Base-by-base conservation (phyloP, 768 basidiomycete species). In the Amanita thiersii region DNA sequence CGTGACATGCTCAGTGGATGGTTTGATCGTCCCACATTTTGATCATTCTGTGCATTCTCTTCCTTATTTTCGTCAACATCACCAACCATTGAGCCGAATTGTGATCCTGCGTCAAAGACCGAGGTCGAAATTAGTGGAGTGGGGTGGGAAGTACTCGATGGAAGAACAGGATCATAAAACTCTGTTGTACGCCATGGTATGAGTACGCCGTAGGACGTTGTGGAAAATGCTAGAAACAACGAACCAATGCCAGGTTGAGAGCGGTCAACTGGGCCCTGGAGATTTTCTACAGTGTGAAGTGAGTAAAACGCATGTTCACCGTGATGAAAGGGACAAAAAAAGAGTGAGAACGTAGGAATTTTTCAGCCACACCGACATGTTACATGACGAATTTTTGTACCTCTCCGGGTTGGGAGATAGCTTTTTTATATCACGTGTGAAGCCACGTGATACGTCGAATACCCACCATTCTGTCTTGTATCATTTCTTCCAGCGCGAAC, bases 41-140 rank as follows among this genome's bases (percentile, higher is more conserved):
- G 51, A 56, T 58, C 55, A 45, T 54, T 46, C 37, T 48, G 50
- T 17, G 53, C 52, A 34, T 55, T 50, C 30, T 54, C 53, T 40
- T 54, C 36, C 48, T 53, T 56, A 11, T 47, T 50, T 45, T 49
- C 47, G 48, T 49, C 52, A 32, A 53, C 56, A 60, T 59, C 55
- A 49, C 47, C 53, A 47, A 33, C 43, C 54, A 54, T 50, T 45
- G 47, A 45, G 34, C 43, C 37, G 47, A 49, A 38, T 31, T 48
- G 19, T 49, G 35, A 35, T 26, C 37, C 47, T 48, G 40, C 37
- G 25, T 48, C 55, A 37, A 43, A 28, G 15, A 26, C 43, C 19
- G 39, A 19, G 28, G 18, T 15, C 43, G 37, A 47, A 42, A 39
- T 28, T 31, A 40, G 31, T 47, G 46, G 47, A 36, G 54, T 37